Base-by-base conservation (phyloP, 345 rosid genomes). In the Orychophragmus violaceus region DNA sequence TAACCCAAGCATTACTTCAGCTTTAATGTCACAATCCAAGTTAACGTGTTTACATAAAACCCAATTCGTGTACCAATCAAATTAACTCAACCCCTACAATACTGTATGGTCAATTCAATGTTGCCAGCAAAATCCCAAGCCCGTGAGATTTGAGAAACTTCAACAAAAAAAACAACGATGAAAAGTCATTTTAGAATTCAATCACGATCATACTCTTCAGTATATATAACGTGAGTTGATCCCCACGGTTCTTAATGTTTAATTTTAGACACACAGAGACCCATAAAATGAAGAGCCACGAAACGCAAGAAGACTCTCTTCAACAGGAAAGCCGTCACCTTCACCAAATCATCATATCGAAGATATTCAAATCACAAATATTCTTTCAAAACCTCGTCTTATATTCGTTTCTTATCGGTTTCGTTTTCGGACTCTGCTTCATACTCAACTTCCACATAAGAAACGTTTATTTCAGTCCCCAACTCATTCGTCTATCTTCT, bases 341-440 rank as follows among this genome's bases (percentile, higher is more conserved):
- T 66, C 67, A 66, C 30, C 61, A 65, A 74, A 66, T 66, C 68
- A 4, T 66, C 22, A 42, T 59, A 33, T 51, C 77, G 0, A 51
- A 52, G 49, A 19, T 74, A 27, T 32, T 28, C 37, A 75, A 41
- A 46, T 48, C 52, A 61, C 87, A 62, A 1, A 48, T 55, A 54
- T 70, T 80, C 41, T 69, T 77, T 35, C 83, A 75, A 2, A 51
- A 36, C 53, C 60, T 80, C 63, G 60, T 85, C 16, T 49, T 68
- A 11, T 59, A 65, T 54, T 72, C 72, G 58, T 58, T 87, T 37
- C 59, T 83, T 44, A 77, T 87, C 17, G 68, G 75, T 35, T 78
- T 70, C 18, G 90, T 88, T 16, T 58, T 83, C 36, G 79, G 76
- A 62, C 45, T 85, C 1, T 82, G 86, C 9, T 25, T 83, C 65